Percentiles rank a stretch among this genome's conserved stretches.
phyloP scores from a whole-genome alignment of 768 basidiomycete genomes.

The Leccinellum albellum region DNA sequence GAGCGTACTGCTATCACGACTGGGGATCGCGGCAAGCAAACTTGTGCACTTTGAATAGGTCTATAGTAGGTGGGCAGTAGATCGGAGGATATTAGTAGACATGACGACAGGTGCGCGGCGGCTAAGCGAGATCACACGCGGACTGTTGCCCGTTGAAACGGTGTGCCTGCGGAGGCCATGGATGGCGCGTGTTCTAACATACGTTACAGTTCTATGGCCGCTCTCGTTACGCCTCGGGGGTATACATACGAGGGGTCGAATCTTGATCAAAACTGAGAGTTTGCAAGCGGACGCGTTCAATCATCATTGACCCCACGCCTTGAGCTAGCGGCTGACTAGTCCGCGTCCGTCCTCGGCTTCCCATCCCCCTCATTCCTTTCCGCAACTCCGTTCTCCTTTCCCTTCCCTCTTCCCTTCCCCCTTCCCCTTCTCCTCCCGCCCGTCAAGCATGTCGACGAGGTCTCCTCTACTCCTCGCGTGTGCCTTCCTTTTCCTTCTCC shows the following conservation, averaged over 20 bases:
- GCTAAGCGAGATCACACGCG: neutral
- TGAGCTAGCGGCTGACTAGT: slow-evolving; percentile 31
- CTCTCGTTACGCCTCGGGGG: neutral
- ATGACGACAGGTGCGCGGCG: slow-evolving; percentile 10
- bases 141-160: slow-evolving; percentile 4
- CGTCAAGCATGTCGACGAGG: slow-evolving; percentile 13
- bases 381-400: neutral
- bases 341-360: slow-evolving; percentile 4
- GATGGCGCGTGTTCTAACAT: slow-evolving; percentile 1
- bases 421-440: neutral
- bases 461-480: neutral
- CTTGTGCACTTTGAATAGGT: slow-evolving; percentile 51
- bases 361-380: neutral
- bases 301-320: neutral
- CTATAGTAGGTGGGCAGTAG: neutral
- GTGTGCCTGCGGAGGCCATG: slow-evolving; percentile 18
- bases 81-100: neutral
- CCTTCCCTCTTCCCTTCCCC: neutral
- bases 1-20: slow-evolving; percentile 40
- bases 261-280: neutral
- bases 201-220: slow-evolving; percentile 6
- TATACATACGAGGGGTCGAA: neutral
- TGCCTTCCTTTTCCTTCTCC: slow-evolving; percentile 20
- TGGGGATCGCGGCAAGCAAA: slow-evolving; percentile 43
- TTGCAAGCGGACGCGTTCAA: neutral